phyloP scores from a whole-genome alignment of 345 rosid genomes.

The Hibiscus trionum region DNA sequence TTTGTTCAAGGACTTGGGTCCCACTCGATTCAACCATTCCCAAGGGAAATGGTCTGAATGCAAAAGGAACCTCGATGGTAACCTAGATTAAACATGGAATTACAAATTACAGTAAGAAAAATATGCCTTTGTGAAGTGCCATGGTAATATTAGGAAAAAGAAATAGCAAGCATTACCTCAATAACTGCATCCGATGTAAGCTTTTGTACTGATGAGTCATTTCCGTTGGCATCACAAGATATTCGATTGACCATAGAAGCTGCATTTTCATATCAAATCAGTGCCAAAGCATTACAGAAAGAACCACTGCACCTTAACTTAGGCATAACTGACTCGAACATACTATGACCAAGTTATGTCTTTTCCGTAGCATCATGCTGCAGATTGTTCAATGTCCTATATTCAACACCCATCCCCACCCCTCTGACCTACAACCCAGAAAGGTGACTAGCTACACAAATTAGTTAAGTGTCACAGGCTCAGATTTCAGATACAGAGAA shows the following conservation, averaged over 20 bases:
- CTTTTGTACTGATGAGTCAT: slow-evolving; percentile 37
- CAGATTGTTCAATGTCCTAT: neutral
- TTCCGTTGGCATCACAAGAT: slow-evolving; percentile 42
- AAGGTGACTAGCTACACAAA: neutral
- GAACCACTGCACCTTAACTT: slow-evolving; percentile 12
- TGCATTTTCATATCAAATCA: slow-evolving; percentile 50
- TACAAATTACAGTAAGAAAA: slow-evolving; percentile 1
- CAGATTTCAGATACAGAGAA: neutral
- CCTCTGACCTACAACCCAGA: neutral
- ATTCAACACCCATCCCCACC: neutral
- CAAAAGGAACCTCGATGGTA: slow-evolving; percentile 70
- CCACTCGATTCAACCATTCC: slow-evolving; percentile 75
- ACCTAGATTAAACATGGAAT: slow-evolving; percentile 34
- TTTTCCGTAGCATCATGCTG: neutral
- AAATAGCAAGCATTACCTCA: slow-evolving; percentile 39
- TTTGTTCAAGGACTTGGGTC: slow-evolving; percentile 69
- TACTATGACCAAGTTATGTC: neutral
- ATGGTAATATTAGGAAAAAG: neutral
- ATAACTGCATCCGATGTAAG: slow-evolving; percentile 86
- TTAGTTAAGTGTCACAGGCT: neutral
- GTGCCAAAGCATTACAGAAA: slow-evolving; percentile 31
- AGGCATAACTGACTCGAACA: slow-evolving; percentile 4
- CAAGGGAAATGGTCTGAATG: slow-evolving; percentile 63
- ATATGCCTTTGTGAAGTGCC: neutral
- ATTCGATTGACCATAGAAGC: slow-evolving; percentile 88